Percentiles rank a stretch among this genome's conserved stretches.
Evolutionary conservation across 257 asterid genomes (phyloP).

Genomic region (Apocynum venetum): DNA sequence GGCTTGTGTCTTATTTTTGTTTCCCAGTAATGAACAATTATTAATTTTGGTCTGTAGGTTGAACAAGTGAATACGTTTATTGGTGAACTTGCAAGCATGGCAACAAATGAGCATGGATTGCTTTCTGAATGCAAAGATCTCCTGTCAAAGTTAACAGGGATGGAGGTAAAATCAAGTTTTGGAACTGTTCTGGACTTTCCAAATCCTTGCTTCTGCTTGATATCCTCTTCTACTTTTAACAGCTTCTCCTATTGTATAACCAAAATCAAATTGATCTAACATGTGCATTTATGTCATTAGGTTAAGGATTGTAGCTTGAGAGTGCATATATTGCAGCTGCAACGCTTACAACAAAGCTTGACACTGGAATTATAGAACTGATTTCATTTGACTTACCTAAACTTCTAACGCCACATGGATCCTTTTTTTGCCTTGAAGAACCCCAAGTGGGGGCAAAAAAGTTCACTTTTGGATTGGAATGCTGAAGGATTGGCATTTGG

Average conservation of each 20-base stretch:
- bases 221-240: background rate
- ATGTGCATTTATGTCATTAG: constrained; percentile 28
- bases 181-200: background rate
- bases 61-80: constrained; percentile 49
- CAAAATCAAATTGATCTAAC: background rate
- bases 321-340: constrained; percentile 53
- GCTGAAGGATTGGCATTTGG: constrained; percentile 12
- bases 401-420: constrained; percentile 36
- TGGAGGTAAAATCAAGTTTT: constrained; percentile 43
- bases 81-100: constrained; percentile 51
- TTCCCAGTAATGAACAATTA: background rate
- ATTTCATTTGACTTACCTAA: constrained; percentile 25
- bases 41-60: constrained; percentile 39
- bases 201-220: background rate
- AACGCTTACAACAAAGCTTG: constrained; percentile 22
- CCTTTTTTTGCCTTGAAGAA: constrained; percentile 15
- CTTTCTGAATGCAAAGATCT: constrained; percentile 58
- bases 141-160: constrained; percentile 45
- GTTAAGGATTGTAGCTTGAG: constrained; percentile 59
- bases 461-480: constrained; percentile 13
- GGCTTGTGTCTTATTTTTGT: background rate
- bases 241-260: background rate
- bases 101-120: constrained; percentile 43
- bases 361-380: constrained; percentile 32
- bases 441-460: constrained; percentile 7